These are phyloP conservation scores for Baorangia bicolor DNA, from an alignment of 768 basidiomycete genomes.

Conservation along the genomic window DNA sequence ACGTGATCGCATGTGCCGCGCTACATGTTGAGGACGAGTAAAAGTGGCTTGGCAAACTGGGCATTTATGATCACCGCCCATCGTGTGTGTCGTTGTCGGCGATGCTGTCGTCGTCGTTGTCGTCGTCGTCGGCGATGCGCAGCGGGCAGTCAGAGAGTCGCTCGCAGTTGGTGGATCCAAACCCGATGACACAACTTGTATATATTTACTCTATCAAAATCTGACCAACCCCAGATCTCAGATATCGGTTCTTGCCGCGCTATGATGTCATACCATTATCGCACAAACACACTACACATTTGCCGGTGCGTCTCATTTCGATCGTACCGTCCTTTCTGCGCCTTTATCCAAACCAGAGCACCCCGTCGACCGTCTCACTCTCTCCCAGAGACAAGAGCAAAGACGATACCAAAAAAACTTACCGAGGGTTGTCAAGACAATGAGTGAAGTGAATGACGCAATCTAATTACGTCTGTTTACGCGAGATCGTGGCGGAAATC, in stretches of 20 bases:
- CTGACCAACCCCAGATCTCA: conserved; percentile 36
- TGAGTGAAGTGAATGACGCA: conserved; percentile 27
- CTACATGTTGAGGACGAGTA: conserved; percentile 87
- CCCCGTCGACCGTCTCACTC: background rate
- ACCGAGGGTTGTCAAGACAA: conserved; percentile 34
- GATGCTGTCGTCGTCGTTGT: background rate
- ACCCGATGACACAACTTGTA: conserved; percentile 38
- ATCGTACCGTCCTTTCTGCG: background rate
- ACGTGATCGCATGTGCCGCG: conserved; percentile 90
- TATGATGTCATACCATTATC: conserved; percentile 32
- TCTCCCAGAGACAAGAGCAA: background rate
- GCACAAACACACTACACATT: background rate
- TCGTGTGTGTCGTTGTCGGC: conserved; percentile 24
- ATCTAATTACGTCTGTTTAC: conserved; percentile 36
- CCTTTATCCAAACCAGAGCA: background rate
- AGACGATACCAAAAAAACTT: background rate
- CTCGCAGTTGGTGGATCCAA: conserved; percentile 26
- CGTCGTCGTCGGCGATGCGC: conserved; percentile 14
- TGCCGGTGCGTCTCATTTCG: background rate
- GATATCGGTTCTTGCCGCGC: conserved; percentile 29
- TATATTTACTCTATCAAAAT: conserved; percentile 34
- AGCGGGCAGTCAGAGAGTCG: conserved; percentile 16
- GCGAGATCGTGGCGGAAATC: conserved; percentile 59
- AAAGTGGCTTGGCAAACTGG: conserved; percentile 86
- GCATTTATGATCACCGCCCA: conserved; percentile 86